Evolutionary conservation across 169 alveolate genomes (phyloP), one percentile per base, ranked within the genome.

Genomic region (Ichthyophthirius multifiliis): DNA sequence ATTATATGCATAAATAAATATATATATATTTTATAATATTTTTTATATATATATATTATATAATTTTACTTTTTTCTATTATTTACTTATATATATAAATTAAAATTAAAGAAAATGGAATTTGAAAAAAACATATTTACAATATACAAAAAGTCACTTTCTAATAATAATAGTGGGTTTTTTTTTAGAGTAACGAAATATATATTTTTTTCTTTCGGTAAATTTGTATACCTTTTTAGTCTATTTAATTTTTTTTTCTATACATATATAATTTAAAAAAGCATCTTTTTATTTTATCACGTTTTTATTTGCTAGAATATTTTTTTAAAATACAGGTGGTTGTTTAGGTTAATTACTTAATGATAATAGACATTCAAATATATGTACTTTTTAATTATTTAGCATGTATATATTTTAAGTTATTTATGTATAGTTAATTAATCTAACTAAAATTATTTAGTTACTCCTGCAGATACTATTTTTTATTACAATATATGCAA

Each of bases 51-150:
- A n/a, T n/a, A n/a, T n/a, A n/a, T n/a, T n/a, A n/a, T n/a, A n/a
- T n/a, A n/a, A n/a, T n/a, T n/a, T n/a, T n/a, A n/a, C n/a, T n/a
- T n/a, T n/a, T n/a, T n/a, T n/a, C n/a, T 43, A 43, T 43, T 10
- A 43, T 10, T 43, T 10, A 10, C 15, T 43, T 43, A 43, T 10
- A 43, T 43, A 43, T 10, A 43, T 47, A n/a, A n/a, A n/a, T n/a
- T n/a, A n/a, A n/a, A n/a, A n/a, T n/a, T n/a, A n/a, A 27, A 23
- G 20, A 16, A 34, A 62, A 76, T 76, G 83, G 83, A 76, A 62
- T 39, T 76, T 4, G 83, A 76, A 62, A 62, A 62, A 62, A 23
- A 32, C 18, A 23, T 76, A 23, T 62, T 34, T 44, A 62, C 35
- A 39, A 44, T 76, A 1, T 45, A 62, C 65, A 43, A 62, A 23